Evolutionary conservation across 2,329 filamentous ascomycete genomes (phyloP), one percentile per base, ranked within the genome.

Genomic region (Penicillium sp.): DNA sequence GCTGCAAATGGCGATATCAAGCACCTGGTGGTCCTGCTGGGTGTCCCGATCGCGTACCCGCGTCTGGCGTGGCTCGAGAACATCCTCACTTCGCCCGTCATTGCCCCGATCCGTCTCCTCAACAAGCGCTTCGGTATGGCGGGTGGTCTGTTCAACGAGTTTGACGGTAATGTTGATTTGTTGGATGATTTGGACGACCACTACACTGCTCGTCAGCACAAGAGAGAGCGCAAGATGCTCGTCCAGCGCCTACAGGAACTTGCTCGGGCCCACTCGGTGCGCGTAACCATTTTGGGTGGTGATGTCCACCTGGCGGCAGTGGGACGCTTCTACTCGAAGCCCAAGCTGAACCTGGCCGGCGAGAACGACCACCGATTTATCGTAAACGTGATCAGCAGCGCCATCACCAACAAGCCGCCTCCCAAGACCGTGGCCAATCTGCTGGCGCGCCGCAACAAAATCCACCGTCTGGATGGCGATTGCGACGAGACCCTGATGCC

Each of bases 11-110:
- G 77, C 25, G 75, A 81, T 16, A 80, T 86, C 65, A 86, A 83
- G 70, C 84, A 87, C 63, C 66, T 87, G 20, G 75, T 87, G 35
- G 70, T 87, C 20, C 72, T 87, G 10, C 74, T 87, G 2, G 88
- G 87, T 50, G 84, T 89, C 20, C 89, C 91, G 0, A 92, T 95
- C 62, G 76, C 77, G 1, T 79, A 82, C 57, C 79, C 79, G 1
- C 90, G 92, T 62, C 79, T 96, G 48, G 94, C 92, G n/a, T 96
- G 92, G 92, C 80, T 96, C 4, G 92, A 97, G 69, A 96, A 96
- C 65, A 88, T 96, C 51, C 83, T 97, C 62, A 82, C 82, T 14
- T 95, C 90, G 54, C 92, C 92, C 0, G 62, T 96, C 22, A 92
- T 96, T 66, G 91, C 88, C 0, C 91, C 92, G 0, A 84, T 96